These are phyloP conservation scores for Aspergillus brunneoviolaceus DNA, from an alignment of 2,329 filamentous ascomycete species.

Conservation along the genomic window DNA sequence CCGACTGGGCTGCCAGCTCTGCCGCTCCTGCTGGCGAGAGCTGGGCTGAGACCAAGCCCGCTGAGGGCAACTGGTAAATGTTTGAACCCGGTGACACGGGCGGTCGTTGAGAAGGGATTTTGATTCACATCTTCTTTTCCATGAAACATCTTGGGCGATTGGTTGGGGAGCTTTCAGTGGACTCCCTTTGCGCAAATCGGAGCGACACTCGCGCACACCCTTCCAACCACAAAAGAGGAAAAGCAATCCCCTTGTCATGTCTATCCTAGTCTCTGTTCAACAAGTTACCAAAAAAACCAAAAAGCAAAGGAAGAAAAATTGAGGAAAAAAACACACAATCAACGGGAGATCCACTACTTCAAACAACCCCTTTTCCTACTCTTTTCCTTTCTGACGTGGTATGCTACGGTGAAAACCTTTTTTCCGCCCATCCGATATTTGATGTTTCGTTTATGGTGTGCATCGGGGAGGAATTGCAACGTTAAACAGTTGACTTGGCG, in stretches of 20 bases:
- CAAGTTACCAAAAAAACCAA: slow-evolving; percentile 23
- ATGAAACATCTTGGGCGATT: slow-evolving; percentile 21
- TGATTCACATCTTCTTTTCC: slow-evolving; percentile 21
- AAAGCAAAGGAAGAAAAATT: slow-evolving; percentile 36
- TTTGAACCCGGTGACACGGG: slow-evolving; percentile 25
- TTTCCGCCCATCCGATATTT: slow-evolving; percentile 23
- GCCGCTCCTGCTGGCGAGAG: slow-evolving; percentile 38
- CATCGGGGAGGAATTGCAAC: slow-evolving; percentile 40
- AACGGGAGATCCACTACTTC: slow-evolving; percentile 28
- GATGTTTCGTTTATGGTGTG: slow-evolving; percentile 27
- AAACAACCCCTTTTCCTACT: slow-evolving; percentile 29
- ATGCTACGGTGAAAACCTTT: slow-evolving; percentile 21
- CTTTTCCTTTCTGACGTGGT: slow-evolving; percentile 30
- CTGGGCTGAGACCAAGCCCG: slow-evolving; percentile 42
- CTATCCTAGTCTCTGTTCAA: slow-evolving; percentile 41
- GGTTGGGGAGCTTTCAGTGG: slow-evolving; percentile 14
- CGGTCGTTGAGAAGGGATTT: slow-evolving; percentile 31
- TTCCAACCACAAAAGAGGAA: slow-evolving; percentile 12
- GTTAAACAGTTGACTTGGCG: slow-evolving; percentile 63
- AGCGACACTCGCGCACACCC: neutral
- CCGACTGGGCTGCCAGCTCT: slow-evolving; percentile 54
- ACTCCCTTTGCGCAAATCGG: neutral
- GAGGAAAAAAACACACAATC: slow-evolving; percentile 29
- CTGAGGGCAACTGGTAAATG: slow-evolving; percentile 44
- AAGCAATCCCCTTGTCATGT: slow-evolving; percentile 38